Evolutionary conservation across 805 yeast genomes (phyloP).

Genomic region (Brettanomyces sp.): DNA sequence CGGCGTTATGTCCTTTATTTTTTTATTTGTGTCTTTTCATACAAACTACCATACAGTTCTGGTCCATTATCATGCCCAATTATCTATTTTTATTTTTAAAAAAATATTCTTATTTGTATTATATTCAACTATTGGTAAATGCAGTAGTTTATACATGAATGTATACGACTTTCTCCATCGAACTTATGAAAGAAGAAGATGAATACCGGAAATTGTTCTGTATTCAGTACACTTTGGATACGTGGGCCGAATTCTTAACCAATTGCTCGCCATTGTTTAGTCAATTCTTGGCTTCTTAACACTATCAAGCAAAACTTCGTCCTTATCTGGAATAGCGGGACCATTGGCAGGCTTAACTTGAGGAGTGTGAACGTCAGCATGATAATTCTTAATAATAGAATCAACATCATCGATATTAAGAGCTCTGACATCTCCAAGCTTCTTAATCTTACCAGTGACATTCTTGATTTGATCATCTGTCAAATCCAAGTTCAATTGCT

Average conservation of each 20-base stretch:
- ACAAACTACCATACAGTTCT: neutral
- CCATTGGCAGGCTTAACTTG: constrained; percentile 26
- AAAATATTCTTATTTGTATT: neutral
- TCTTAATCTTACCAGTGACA: constrained; percentile 87
- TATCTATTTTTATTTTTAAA: neutral
- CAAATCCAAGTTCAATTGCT: constrained; percentile 82
- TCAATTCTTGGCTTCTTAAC: constrained; percentile 26
- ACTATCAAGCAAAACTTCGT: constrained; percentile 16
- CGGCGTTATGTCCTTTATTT: neutral
- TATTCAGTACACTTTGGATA: neutral
- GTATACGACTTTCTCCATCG: no score
- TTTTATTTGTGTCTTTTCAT: neutral
- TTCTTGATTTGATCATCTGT: constrained; percentile 93
- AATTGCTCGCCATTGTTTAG: constrained; percentile 2
- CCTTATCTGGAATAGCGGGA: constrained; percentile 22
- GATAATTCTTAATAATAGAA: constrained; percentile 90
- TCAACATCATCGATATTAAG: constrained; percentile 95
- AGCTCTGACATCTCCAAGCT: constrained; percentile 90
- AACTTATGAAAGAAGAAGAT: no score
- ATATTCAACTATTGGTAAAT: neutral
- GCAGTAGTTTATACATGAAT: neutral
- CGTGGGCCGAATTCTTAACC: neutral
- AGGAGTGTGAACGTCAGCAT: constrained; percentile 63
- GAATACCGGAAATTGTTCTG: neutral
- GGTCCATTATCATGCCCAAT: neutral